Evolutionary conservation across 441 rosid species (phyloP).

Genomic region (Brassica hybrid): DNA sequence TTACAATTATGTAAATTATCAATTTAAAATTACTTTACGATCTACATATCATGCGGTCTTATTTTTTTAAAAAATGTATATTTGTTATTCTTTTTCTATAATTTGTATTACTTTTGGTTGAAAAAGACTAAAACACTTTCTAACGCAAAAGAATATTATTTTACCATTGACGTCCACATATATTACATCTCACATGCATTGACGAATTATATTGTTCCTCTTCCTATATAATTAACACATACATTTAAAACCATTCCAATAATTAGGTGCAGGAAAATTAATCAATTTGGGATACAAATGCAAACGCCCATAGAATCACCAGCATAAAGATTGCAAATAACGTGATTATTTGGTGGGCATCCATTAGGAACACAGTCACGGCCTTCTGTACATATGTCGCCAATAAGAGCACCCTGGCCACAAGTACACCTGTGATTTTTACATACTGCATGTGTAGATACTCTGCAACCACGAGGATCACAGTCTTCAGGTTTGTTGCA

Average conservation of each 20-base stretch:
- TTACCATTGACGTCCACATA: neutral
- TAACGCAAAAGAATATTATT: neutral
- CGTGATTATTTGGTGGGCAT: neutral
- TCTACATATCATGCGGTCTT: too few relatives aligned
- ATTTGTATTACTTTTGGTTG: too few relatives aligned
- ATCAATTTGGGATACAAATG: conserved; percentile 22
- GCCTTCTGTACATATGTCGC: neutral
- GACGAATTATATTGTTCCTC: neutral
- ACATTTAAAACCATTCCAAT: neutral
- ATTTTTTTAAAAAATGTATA: too few relatives aligned
- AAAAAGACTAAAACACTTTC: neutral
- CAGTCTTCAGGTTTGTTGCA: neutral
- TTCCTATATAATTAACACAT: neutral
- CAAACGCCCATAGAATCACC: neutral
- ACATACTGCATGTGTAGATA: neutral
- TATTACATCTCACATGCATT: neutral
- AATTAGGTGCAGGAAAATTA: neutral
- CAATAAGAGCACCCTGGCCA: conserved; percentile 20
- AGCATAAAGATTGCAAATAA: neutral
- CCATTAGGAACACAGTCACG: neutral
- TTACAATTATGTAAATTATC: neutral
- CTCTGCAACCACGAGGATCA: conserved; percentile 28
- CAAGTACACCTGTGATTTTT: conserved; percentile 16
- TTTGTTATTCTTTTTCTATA: too few relatives aligned
- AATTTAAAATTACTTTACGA: too few relatives aligned